Conservation (phyloP, 208 protist species). For the Acanthamoeba sp. region DNA sequence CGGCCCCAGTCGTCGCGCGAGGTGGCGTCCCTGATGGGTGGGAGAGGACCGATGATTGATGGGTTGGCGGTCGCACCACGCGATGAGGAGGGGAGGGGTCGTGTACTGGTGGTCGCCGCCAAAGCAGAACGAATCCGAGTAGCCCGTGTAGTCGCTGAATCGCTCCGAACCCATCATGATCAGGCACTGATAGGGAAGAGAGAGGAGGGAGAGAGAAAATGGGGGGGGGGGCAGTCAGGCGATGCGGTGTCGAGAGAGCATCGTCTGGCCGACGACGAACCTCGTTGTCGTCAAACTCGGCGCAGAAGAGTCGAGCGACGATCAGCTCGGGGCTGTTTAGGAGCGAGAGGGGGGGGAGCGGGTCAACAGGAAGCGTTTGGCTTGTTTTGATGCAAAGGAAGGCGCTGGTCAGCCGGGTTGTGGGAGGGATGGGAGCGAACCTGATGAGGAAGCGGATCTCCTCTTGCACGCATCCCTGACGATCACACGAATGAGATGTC, state of each 20-base stretch:
- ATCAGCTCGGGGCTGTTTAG: conserved; percentile 77
- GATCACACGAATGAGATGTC: too few relatives aligned
- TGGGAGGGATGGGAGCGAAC: too few relatives aligned
- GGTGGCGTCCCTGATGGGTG: neutral
- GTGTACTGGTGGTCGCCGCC: conserved; percentile 61
- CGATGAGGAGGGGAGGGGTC: neutral
- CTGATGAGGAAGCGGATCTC: conserved; percentile 87
- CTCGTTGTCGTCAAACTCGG: conserved; percentile 67
- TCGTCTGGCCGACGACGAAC: neutral
- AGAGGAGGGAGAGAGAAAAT: too few relatives aligned
- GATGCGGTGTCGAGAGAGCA: neutral
- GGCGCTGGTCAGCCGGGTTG: too few relatives aligned
- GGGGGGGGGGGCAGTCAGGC: too few relatives aligned
- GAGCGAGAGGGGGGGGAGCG: neutral
- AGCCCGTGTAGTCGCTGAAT: conserved; percentile 81
- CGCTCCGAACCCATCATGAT: conserved; percentile 82
- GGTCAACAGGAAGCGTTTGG: neutral
- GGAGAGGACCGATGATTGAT: neutral
- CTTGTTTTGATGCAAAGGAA: too few relatives aligned
- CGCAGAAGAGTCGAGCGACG: conserved; percentile 80
- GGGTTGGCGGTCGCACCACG: too few relatives aligned
- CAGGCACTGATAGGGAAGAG: conserved; percentile 73
- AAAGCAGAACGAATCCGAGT: conserved; percentile 78
- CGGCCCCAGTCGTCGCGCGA: conserved; percentile 7
- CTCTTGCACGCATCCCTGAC: conserved; percentile 85